A percentile compares a stretch with the other conserved stretches of the same genome.
phyloP scores from a whole-genome alignment of 148 eudicot genomes.

The Dianthus caryophyllus region DNA sequence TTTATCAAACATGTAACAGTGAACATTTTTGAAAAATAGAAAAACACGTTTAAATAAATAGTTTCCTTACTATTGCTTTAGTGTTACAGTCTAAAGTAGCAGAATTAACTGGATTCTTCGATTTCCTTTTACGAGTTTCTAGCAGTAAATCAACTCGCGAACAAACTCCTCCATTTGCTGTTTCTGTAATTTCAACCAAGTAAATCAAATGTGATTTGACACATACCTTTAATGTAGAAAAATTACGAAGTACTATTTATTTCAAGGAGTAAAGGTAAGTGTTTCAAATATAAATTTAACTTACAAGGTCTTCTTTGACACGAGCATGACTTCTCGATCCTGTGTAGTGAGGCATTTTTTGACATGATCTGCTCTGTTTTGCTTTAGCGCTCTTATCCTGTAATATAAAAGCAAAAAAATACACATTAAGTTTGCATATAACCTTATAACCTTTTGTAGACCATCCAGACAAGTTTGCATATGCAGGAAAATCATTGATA shows the following conservation, averaged over 20 bases:
- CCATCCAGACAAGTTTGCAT: constrained; percentile 22
- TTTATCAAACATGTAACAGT: neutral
- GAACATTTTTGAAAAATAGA: neutral
- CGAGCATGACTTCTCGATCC: constrained; percentile 19
- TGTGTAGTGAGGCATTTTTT: constrained; percentile 15
- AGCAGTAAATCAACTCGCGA: neutral
- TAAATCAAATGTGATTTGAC: too few relatives aligned
- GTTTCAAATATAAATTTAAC: constrained; percentile 4
- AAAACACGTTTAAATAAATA: neutral
- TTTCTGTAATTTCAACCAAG: neutral
- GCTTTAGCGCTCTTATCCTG: constrained; percentile 6
- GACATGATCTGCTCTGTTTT: neutral
- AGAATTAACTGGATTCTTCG: neutral
- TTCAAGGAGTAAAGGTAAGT: too few relatives aligned
- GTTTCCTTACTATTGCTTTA: neutral
- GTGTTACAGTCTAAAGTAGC: neutral
- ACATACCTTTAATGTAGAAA: too few relatives aligned
- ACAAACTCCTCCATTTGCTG: neutral
- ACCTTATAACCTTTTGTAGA: constrained; percentile 15
- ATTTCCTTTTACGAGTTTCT: constrained; percentile 1
- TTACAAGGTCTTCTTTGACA: neutral
- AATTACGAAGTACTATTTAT: too few relatives aligned
- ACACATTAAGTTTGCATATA: too few relatives aligned
- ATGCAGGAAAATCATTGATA: constrained; percentile 22
- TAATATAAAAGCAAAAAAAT: too few relatives aligned